Conservation (phyloP, 305 asterid species). For the Withania somnifera region DNA sequence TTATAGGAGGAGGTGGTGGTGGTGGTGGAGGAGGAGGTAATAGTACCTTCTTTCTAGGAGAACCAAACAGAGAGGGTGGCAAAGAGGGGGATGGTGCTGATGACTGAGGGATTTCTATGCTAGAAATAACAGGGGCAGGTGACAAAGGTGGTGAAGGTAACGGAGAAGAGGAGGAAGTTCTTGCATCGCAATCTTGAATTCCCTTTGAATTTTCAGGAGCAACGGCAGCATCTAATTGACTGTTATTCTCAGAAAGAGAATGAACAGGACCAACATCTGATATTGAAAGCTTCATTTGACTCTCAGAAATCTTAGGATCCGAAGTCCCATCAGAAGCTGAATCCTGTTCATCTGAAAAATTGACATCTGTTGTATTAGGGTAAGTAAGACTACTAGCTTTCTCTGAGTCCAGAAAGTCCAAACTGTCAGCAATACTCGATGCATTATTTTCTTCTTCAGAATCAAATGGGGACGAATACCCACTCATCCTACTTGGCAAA, state of each 20-base stretch:
- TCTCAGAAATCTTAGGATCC: conserved; percentile 35
- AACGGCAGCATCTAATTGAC: conserved; percentile 25
- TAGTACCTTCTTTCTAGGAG: conserved; percentile 22
- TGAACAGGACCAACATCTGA: conserved; percentile 21
- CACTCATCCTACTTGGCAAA: conserved; percentile 59
- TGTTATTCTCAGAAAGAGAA: conserved; percentile 23
- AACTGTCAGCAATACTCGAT: conserved; percentile 83
- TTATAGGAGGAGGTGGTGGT: conserved; percentile 20
- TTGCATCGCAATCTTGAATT: conserved; percentile 12
- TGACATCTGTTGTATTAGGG: conserved; percentile 36
- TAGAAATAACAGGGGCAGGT: conserved; percentile 20
- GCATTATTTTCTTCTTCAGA: conserved; percentile 96
- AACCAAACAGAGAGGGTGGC: conserved; percentile 15
- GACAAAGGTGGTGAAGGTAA: conserved; percentile 4
- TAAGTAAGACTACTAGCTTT: conserved; percentile 26
- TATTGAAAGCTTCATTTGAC: conserved; percentile 26
- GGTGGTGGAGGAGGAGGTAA: conserved; percentile 17
- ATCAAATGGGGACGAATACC: conserved; percentile 76
- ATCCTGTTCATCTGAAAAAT: conserved; percentile 52
- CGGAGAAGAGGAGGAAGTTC: conserved; percentile 14
- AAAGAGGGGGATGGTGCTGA: conserved; percentile 18
- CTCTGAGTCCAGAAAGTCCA: conserved; percentile 83
- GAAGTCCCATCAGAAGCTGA: conserved; percentile 49
- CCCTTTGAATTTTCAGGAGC: conserved; percentile 19
- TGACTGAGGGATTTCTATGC: conserved; percentile 2